Conservation (phyloP, 2,329 filamentous ascomycete species). For the Cladophialophora psammophila region DNA sequence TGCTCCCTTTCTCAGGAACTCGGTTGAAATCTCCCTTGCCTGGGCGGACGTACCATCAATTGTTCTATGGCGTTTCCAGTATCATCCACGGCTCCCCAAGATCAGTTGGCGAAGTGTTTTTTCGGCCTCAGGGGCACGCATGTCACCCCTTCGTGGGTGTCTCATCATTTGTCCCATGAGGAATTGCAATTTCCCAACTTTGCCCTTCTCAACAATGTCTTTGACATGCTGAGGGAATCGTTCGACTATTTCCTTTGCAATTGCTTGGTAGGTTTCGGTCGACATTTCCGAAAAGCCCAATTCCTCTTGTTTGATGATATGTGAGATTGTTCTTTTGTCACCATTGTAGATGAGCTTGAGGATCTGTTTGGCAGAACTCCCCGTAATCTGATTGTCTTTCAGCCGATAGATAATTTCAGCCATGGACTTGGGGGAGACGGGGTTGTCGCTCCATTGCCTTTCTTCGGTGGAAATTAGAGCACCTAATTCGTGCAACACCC, state of each 20-base stretch:
- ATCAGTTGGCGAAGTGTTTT: constrained; percentile 52
- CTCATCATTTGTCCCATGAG: constrained; percentile 74
- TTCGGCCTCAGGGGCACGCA: constrained; percentile 68
- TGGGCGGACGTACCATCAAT: not conserved
- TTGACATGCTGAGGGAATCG: constrained; percentile 65
- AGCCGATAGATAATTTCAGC: constrained; percentile 56
- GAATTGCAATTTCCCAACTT: constrained; percentile 71
- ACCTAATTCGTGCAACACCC: constrained; percentile 79
- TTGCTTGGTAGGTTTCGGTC: constrained; percentile 60
- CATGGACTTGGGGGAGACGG: constrained; percentile 52
- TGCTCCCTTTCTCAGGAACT: not conserved
- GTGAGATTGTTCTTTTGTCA: constrained; percentile 56
- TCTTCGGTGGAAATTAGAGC: constrained; percentile 66
- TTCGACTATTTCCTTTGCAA: constrained; percentile 62
- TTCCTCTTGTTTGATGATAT: constrained; percentile 65
- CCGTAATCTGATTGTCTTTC: constrained; percentile 56
- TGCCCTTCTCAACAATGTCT: constrained; percentile 65
- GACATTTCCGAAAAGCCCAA: constrained; percentile 64
- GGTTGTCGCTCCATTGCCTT: constrained; percentile 48
- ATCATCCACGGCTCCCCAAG: constrained; percentile 14
- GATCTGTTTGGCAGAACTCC: constrained; percentile 67
- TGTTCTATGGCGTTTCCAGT: not conserved
- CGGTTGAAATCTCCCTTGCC: not conserved
- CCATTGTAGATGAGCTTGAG: constrained; percentile 63
- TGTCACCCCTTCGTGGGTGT: constrained; percentile 64